Base-by-base conservation (phyloP, 352 stramenopile genomes). In the Phytopythium ostracodes region DNA sequence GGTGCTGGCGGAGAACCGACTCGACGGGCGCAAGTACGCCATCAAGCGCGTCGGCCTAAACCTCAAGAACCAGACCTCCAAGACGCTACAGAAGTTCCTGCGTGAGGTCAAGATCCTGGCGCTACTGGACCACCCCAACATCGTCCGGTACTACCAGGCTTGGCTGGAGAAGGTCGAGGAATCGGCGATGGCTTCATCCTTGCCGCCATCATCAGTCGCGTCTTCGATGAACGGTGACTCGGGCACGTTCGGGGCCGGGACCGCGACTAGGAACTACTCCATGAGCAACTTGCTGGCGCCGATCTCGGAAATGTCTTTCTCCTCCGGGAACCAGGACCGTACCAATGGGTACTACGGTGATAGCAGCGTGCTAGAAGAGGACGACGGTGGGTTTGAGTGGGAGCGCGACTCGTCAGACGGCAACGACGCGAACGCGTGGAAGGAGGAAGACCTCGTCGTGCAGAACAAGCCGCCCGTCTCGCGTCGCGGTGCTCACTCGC, bases 21-120 rank as follows among this genome's bases (percentile, higher is more conserved):
- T 98, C 0, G 96, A 99, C 75, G 84, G 93, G 25, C 81, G 92
- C 61, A 87, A 96, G 40, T 98, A 98, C 69, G 96, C 94, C 1
- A 91, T 98, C 46, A 98, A 98, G 70, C 81, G 85, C 40, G 81
- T 94, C 24, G 85, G 83, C n/a, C 66, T 92, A 7, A 83, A 90
- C 55, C 57, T 94, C 35, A 90, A 91, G 62, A 87, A 92, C 56
- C 85, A 94, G 59, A 96, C 89, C 15, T 96, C 86, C 25, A 92
- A 94, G 68, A 96, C 94, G 36, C 72, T 98, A 40, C 91, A 98
- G 71, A 91, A 95, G 55, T 96, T 98, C 42, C 73, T 98, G 49
- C 81, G 94, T 4, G 94, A 98, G 74, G 91, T 98, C 9, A 94
- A 97, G 60, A 97, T 96, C 70, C 66, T 98, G 33, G 92, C 91